Evolutionary conservation across 306 rosid species (phyloP).

Genomic region (Acacia crassicarpa): DNA sequence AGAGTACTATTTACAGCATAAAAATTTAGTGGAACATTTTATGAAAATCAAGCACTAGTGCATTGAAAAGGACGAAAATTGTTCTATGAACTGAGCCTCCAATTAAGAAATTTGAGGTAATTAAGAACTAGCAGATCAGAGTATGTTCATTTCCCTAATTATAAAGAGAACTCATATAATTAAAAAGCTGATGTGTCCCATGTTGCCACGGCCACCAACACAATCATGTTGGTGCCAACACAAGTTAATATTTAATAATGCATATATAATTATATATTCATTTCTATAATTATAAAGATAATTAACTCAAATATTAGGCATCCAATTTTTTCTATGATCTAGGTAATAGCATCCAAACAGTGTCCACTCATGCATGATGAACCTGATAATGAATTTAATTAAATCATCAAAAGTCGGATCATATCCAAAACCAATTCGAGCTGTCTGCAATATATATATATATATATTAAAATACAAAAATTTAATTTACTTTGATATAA

Average conservation of each 20-base stretch:
- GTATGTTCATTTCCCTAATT: too few relatives aligned
- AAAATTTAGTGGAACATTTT: too few relatives aligned
- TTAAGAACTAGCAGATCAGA: too few relatives aligned
- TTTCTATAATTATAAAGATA: neutral
- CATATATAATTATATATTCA: neutral
- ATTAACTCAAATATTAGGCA: constrained; percentile 5
- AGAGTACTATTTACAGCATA: too few relatives aligned
- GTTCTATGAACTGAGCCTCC: neutral
- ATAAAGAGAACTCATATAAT: too few relatives aligned
- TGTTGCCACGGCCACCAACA: too few relatives aligned
- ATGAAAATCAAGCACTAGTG: neutral
- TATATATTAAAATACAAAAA: neutral
- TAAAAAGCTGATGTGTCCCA: too few relatives aligned
- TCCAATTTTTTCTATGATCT: neutral
- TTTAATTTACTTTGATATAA: neutral
- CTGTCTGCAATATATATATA: neutral
- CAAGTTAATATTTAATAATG: too few relatives aligned
- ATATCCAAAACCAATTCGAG: too few relatives aligned
- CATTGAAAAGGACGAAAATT: neutral
- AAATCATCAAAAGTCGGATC: neutral
- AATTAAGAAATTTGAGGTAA: too few relatives aligned
- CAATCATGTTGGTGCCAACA: too few relatives aligned
- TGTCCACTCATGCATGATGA: neutral
- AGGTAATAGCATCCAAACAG: constrained; percentile 1
- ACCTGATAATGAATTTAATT: neutral